These are phyloP conservation scores for Aureobasidium sp. DNA, from an alignment of 2,329 filamentous ascomycete genomes.

Conservation along the genomic window DNA sequence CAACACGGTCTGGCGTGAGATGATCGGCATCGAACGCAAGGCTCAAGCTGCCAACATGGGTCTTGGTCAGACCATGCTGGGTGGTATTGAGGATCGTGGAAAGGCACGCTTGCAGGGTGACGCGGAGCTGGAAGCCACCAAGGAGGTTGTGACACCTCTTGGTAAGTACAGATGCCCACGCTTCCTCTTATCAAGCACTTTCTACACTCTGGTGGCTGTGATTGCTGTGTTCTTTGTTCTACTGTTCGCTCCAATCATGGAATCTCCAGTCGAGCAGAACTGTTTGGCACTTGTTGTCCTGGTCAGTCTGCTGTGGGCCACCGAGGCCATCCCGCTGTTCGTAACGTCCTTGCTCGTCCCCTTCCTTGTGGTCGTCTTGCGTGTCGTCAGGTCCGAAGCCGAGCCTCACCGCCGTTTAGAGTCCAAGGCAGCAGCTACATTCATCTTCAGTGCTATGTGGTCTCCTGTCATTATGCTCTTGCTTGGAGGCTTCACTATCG, in stretches of 20 bases:
- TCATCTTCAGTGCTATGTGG: constrained; percentile 96
- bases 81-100: constrained; percentile 60
- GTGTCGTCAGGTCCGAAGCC: constrained; percentile 72
- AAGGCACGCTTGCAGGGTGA: constrained; percentile 77
- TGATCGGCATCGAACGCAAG: constrained; percentile 95
- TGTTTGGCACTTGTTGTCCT: constrained; percentile 90
- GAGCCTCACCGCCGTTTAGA: constrained; percentile 62
- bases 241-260: constrained; percentile 72
- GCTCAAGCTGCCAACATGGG: constrained; percentile 91
- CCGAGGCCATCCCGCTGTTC: constrained; percentile 95
- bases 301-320: constrained; percentile 92
- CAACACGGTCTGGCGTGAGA: constrained; percentile 97
- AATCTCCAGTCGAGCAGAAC: constrained; percentile 85
- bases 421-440: constrained; percentile 73
- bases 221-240: constrained; percentile 67
- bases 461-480: constrained; percentile 98
- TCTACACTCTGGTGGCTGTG: constrained; percentile 67
- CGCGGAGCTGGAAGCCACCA: constrained; percentile 56
- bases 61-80: constrained; percentile 67
- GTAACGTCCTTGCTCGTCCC: constrained; percentile 92
- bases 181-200: constrained; percentile 78
- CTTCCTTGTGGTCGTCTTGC: constrained; percentile 81
- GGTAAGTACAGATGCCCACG: constrained; percentile 67
- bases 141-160: constrained; percentile 70
- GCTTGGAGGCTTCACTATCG: constrained; percentile 90